Percentiles rank a stretch among this genome's conserved stretches.
These are phyloP conservation scores for Fulvia fulva DNA, from an alignment of 2,329 filamentous ascomycete genomes.

Conservation along the genomic window DNA sequence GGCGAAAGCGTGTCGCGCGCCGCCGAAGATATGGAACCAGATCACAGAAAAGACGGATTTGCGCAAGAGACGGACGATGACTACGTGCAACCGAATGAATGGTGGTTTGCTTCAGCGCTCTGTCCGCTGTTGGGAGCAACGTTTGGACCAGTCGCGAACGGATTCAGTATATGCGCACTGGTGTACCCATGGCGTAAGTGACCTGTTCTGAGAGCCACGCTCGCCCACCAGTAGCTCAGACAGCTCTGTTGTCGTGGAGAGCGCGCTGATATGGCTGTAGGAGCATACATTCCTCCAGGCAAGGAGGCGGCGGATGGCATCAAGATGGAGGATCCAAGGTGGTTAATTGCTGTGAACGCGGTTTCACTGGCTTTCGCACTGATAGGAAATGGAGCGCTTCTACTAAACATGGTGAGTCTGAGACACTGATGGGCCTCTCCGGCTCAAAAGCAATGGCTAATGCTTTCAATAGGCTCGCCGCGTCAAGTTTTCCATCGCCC, in stretches of 20 bases:
- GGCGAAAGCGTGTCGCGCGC: constrained; percentile 47
- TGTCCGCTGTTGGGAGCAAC: constrained; percentile 53
- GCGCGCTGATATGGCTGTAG: neutral
- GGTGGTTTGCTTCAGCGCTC: constrained; percentile 60
- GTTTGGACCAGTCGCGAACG: constrained; percentile 38
- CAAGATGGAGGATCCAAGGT: constrained; percentile 51
- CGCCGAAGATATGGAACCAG: constrained; percentile 43
- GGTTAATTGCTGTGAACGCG: constrained; percentile 51
- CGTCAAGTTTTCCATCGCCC: constrained; percentile 52
- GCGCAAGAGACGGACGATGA: constrained; percentile 41
- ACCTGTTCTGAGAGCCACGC: constrained; percentile 29
- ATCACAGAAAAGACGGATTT: constrained; percentile 27
- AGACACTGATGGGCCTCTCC: neutral
- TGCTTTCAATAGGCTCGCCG: constrained; percentile 36
- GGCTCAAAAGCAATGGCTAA: neutral
- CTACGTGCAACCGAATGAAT: constrained; percentile 44
- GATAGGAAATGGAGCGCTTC: constrained; percentile 51
- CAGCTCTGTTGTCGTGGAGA: neutral
- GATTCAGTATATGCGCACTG: constrained; percentile 47
- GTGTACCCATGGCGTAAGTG: constrained; percentile 50
- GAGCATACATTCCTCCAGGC: constrained; percentile 3
- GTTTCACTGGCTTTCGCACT: constrained; percentile 54
- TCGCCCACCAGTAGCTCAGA: constrained; percentile 30
- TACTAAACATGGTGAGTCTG: constrained; percentile 53
- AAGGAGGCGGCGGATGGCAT: constrained; percentile 35